These are phyloP conservation scores for Colletotrichum eleusines DNA, from an alignment of 2,329 filamentous ascomycete genomes.

Conservation along the genomic window DNA sequence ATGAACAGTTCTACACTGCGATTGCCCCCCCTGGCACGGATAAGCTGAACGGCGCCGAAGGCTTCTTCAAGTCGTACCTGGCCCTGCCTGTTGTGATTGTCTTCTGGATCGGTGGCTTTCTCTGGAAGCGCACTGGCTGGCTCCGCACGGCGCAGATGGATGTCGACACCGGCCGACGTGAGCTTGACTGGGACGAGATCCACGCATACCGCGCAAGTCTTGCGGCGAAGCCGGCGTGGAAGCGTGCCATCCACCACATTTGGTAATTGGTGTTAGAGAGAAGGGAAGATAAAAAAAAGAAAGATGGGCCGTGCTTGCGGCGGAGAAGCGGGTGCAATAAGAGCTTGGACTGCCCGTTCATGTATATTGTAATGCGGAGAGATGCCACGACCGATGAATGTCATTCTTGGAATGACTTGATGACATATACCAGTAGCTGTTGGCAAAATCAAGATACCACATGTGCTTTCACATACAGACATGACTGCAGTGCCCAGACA, in stretches of 20 bases:
- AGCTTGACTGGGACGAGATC: conserved; percentile 75
- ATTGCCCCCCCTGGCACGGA: conserved; percentile 53
- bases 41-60: conserved; percentile 55
- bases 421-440: conserved; percentile 8
- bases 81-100: conserved; percentile 64
- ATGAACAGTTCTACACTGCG: conserved; percentile 61
- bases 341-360: not conserved
- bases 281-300: not conserved
- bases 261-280: conserved; percentile 11
- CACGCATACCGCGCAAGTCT: conserved; percentile 65
- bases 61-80: conserved; percentile 69
- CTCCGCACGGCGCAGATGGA: conserved; percentile 73
- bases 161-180: conserved; percentile 73
- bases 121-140: conserved; percentile 75
- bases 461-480: conserved; percentile 16
- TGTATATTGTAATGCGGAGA: conserved; percentile 19
- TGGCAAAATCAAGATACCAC: conserved; percentile 40
- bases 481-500: not conserved
- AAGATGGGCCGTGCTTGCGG: not conserved
- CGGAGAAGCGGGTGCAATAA: not conserved
- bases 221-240: conserved; percentile 65
- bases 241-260: conserved; percentile 42
- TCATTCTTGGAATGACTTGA: conserved; percentile 6
- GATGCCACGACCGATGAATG: not conserved
- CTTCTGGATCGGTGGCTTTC: conserved; percentile 68